Conservation (phyloP, 108 stramenopile species). For the Stephanodiscus triporus region DNA sequence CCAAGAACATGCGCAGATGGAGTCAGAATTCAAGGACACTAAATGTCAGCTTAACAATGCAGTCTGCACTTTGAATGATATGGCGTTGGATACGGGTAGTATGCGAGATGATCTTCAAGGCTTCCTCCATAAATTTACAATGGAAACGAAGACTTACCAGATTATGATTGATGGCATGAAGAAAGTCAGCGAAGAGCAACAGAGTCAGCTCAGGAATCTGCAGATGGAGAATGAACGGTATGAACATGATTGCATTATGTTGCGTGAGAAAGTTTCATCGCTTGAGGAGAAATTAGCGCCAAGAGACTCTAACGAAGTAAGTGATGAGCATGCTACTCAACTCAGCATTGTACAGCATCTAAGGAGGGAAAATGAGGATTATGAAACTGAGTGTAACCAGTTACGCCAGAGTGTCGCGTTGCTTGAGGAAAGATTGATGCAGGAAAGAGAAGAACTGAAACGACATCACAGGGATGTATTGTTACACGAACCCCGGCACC, state of each 20-base stretch:
- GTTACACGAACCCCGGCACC: conserved; percentile 13
- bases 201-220: conserved; percentile 20
- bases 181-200: conserved; percentile 12
- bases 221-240: conserved; percentile 18
- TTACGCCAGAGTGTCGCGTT: not conserved
- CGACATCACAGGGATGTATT: conserved; percentile 8
- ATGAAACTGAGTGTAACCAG: not conserved
- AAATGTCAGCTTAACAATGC: conserved; percentile 37
- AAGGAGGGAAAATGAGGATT: no score
- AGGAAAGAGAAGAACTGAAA: not conserved
- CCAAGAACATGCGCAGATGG: conserved; percentile 22
- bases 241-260: conserved; percentile 13
- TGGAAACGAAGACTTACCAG: conserved; percentile 34
- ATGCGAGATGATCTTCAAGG: conserved; percentile 35
- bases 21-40: conserved; percentile 32
- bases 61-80: conserved; percentile 38
- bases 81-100: conserved; percentile 38
- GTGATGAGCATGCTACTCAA: not conserved
- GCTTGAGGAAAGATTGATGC: conserved; percentile 16
- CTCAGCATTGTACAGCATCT: no score
- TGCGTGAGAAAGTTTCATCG: conserved; percentile 10
- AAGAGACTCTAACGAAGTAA: conserved; percentile 1
- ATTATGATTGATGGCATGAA: conserved; percentile 17
- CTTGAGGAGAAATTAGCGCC: conserved; percentile 12
- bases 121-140: conserved; percentile 20